These are phyloP conservation scores for Fusarium chlamydosporum DNA, from an alignment of 2,329 filamentous ascomycete genomes.

Conservation along the genomic window DNA sequence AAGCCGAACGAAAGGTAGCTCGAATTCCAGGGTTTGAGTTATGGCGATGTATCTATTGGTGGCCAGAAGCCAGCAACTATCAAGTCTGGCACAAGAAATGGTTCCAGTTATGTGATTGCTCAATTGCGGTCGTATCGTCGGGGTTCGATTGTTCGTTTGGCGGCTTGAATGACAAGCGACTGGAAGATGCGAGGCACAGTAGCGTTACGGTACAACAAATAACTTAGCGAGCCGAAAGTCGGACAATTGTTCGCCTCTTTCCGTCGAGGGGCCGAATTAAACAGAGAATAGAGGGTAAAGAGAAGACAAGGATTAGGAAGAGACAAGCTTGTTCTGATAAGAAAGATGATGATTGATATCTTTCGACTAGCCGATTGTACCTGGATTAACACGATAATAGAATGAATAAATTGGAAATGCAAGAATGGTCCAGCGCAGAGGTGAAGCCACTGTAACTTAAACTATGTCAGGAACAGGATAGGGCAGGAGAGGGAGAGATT, in stretches of 20 bases:
- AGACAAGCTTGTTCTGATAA: neutral
- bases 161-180: conserved; percentile 26
- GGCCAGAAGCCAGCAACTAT: neutral
- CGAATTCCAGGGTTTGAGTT: conserved; percentile 9
- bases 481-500: conserved; percentile 38
- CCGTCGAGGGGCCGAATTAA: conserved; percentile 7
- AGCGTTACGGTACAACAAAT: neutral
- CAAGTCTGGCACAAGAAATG: neutral
- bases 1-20: conserved; percentile 15
- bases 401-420: conserved; percentile 32
- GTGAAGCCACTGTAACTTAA: conserved; percentile 34
- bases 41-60: neutral
- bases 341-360: neutral
- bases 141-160: conserved; percentile 16
- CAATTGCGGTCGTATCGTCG: conserved; percentile 7
- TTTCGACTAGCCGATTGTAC: conserved; percentile 5
- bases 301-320: neutral
- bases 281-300: neutral
- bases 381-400: conserved; percentile 18
- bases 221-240: conserved; percentile 35
- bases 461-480: conserved; percentile 25
- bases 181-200: conserved; percentile 32
- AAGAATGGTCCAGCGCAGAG: conserved; percentile 11
- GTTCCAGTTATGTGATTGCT: conserved; percentile 1
- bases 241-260: conserved; percentile 29